These are phyloP conservation scores for Ilyonectria mors-panacis DNA, from an alignment of 2,329 filamentous ascomycete species.

Conservation along the genomic window DNA sequence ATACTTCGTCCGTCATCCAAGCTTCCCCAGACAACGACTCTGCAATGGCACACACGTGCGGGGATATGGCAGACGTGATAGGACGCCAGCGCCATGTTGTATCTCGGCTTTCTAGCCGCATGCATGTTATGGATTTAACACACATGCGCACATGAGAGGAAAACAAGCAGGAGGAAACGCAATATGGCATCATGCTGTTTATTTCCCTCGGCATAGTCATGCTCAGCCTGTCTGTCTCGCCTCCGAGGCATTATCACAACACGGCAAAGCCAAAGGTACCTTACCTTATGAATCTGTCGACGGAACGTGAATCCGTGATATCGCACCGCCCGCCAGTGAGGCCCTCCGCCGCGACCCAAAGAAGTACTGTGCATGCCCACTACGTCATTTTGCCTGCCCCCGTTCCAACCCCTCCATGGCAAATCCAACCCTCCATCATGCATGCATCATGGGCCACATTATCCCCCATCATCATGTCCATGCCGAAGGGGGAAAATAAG, in stretches of 20 bases:
- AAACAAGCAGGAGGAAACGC: no score
- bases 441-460: not conserved
- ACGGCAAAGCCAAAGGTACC: no score
- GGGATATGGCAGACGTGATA: slow-evolving; percentile 21
- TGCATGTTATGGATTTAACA: not conserved
- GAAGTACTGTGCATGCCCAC: not conserved
- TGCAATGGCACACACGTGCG: slow-evolving; percentile 24
- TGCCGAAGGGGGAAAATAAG: not conserved
- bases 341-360: not conserved
- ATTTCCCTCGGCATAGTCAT: no score
- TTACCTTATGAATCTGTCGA: no score
- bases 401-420: not conserved
- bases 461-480: not conserved
- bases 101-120: slow-evolving; percentile 7
- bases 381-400: slow-evolving; percentile 3
- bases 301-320: not conserved
- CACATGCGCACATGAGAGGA: not conserved
- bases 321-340: not conserved
- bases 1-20: not conserved
- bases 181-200: no score
- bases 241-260: no score
- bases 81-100: slow-evolving; percentile 1
- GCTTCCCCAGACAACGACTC: slow-evolving; percentile 13
- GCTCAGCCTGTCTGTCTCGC: no score
- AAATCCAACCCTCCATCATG: slow-evolving; percentile 3